Evolutionary conservation across 495 filamentous ascomycete species (phyloP).

Genomic region (Hamigera avellanea): DNA sequence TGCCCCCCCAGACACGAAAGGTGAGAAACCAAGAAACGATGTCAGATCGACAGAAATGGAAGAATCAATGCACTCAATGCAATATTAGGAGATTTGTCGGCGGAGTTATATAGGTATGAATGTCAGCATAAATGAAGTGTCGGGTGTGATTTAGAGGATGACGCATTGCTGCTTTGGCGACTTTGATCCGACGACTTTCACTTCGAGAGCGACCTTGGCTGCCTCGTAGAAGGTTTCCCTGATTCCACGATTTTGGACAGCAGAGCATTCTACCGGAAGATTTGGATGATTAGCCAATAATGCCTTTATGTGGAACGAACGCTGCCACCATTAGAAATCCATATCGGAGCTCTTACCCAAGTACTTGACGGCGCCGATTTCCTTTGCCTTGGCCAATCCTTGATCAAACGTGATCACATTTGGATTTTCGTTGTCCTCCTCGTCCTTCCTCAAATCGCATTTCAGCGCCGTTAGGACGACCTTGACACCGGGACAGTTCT

Average conservation of each 20-base stretch:
- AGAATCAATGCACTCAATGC: too few relatives aligned
- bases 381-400: slow-evolving; percentile 83
- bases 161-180: slow-evolving; percentile 18
- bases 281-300: slow-evolving; percentile 1
- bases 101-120: too few relatives aligned
- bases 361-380: slow-evolving; percentile 80
- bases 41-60: too few relatives aligned
- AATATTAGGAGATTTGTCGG: too few relatives aligned
- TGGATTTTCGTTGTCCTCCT: slow-evolving; percentile 46
- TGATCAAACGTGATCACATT: slow-evolving; percentile 81
- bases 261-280: slow-evolving; percentile 73
- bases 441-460: slow-evolving; percentile 79
- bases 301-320: too few relatives aligned
- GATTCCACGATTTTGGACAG: slow-evolving; percentile 92
- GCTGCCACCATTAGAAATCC: neutral
- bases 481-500: slow-evolving; percentile 91
- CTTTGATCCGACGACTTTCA: slow-evolving; percentile 47
- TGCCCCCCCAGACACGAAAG: too few relatives aligned
- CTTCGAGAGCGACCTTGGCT: slow-evolving; percentile 86
- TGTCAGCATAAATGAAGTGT: too few relatives aligned
- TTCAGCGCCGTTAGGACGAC: slow-evolving; percentile 94
- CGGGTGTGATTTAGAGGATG: slow-evolving; percentile 15
- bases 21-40: too few relatives aligned
- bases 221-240: slow-evolving; percentile 98
- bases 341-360: slow-evolving; percentile 44